phyloP scores from a whole-genome alignment of 345 rosid species.

The Tarenaya hassleriana region DNA sequence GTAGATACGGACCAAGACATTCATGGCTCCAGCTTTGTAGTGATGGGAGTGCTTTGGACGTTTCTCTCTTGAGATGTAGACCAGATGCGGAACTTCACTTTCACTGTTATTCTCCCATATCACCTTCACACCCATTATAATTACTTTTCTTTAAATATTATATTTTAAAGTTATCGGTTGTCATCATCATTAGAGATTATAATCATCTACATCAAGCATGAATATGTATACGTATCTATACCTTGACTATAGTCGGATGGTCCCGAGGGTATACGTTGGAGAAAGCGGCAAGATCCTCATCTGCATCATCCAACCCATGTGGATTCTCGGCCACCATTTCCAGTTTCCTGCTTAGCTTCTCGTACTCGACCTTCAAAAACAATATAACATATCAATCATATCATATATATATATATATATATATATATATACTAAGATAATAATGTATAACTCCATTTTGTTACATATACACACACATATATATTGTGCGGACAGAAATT shows the following conservation, averaged over 20 bases:
- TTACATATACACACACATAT: too few relatives aligned
- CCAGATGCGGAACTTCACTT: slow-evolving; percentile 49
- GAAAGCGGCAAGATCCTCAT: slow-evolving; percentile 16
- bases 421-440: too few relatives aligned
- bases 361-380: slow-evolving; percentile 15
- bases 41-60: slow-evolving; percentile 43
- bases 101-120: slow-evolving; percentile 42
- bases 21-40: slow-evolving; percentile 82
- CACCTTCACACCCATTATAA: slow-evolving; percentile 30
- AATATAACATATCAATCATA: not conserved
- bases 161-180: not conserved
- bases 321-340: slow-evolving; percentile 2
- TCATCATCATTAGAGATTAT: not conserved
- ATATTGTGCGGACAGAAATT: too few relatives aligned
- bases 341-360: slow-evolving; percentile 4
- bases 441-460: too few relatives aligned
- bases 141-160: not conserved
- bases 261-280: slow-evolving; percentile 8
- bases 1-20: slow-evolving; percentile 37
- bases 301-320: not conserved
- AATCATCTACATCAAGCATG: not conserved
- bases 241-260: slow-evolving; percentile 23
- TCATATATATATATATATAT: not conserved
- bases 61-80: slow-evolving; percentile 67
- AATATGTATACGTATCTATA: too few relatives aligned